Base-by-base conservation (phyloP, 345 rosid species). In the Gossypium arboreum region DNA sequence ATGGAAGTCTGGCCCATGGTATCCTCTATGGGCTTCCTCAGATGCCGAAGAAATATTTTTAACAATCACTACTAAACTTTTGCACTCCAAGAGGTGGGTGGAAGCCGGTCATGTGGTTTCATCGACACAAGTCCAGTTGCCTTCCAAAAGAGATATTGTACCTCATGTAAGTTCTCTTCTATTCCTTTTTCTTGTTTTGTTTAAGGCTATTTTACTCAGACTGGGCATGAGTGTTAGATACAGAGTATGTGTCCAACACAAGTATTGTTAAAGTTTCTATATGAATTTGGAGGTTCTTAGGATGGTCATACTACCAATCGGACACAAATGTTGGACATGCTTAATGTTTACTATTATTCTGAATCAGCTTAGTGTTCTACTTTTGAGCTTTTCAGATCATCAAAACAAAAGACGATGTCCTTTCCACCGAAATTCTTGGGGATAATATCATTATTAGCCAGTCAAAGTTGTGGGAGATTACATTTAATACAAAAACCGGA, bases 1-100 rank as follows among this genome's bases (percentile, higher is more conserved):
- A 34, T 91, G 85, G 89, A 84, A 83, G 69, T 87, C 92, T 15
- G 90, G 93, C 80, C 97, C 98, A 55, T 95, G 99, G 99, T 82
- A 85, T 87, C 61, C 92, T 79, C 71, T 78, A 3, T 89, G 90
- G 93, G 84, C 79, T 78, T 89, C 94, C 77, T 88, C 86, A 66
- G 67, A 71, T 59, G 87, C 91, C 17, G 88, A 85, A 86, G 99
- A 93, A 78, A 48, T 80, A 12, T 91, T 85, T 80, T 77, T 95
- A 81, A 93, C 94, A 10, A 75, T 91, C 75, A 81, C 83, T 63
- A 70, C 90, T 51, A 84, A 80, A 84, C 90, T 91, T 76, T 66
- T 81, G 77, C 82, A 89, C 60, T 76, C 93, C 72, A 88, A 88
- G 17, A 83, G 89, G 56, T 93, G 96, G 87, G 91, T 87, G 64